Evolutionary conservation across 257 asterid species (phyloP).

Genomic region (Gentiana macrophylla): DNA sequence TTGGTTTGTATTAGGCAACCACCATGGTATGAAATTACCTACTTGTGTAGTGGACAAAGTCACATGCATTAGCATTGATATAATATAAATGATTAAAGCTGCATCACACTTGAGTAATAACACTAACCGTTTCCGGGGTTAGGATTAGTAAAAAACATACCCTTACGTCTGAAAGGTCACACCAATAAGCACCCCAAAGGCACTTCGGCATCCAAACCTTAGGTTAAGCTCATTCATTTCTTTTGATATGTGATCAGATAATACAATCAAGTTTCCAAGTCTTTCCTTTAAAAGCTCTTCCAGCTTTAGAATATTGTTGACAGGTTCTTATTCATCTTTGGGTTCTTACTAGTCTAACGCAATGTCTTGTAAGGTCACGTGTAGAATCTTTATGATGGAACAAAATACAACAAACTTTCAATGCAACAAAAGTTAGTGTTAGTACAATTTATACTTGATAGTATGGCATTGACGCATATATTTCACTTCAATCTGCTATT

Average conservation of each 20-base stretch:
- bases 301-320: no score
- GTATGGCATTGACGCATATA: no score
- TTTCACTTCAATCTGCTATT: no score
- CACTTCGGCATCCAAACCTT: conserved; percentile 37
- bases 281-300: conserved; percentile 20
- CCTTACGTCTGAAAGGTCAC: background rate
- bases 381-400: conserved; percentile 72
- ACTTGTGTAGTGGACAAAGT: conserved; percentile 68
- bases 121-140: background rate
- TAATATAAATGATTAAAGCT: background rate
- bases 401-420: background rate
- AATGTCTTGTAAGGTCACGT: conserved; percentile 28
- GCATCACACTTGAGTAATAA: background rate
- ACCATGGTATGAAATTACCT: conserved; percentile 94
- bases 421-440: no score
- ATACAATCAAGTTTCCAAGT: conserved; percentile 44
- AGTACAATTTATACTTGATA: no score
- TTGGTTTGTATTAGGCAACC: conserved; percentile 77
- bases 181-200: background rate
- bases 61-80: conserved; percentile 32
- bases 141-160: conserved; percentile 4
- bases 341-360: no score
- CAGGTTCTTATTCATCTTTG: no score
- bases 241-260: conserved; percentile 75
- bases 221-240: conserved; percentile 90